A percentile compares a stretch with the other conserved stretches of the same genome.
Evolutionary conservation across 1,284 basidiomycete species (phyloP).

Genomic region (Apiotrichum sp.): DNA sequence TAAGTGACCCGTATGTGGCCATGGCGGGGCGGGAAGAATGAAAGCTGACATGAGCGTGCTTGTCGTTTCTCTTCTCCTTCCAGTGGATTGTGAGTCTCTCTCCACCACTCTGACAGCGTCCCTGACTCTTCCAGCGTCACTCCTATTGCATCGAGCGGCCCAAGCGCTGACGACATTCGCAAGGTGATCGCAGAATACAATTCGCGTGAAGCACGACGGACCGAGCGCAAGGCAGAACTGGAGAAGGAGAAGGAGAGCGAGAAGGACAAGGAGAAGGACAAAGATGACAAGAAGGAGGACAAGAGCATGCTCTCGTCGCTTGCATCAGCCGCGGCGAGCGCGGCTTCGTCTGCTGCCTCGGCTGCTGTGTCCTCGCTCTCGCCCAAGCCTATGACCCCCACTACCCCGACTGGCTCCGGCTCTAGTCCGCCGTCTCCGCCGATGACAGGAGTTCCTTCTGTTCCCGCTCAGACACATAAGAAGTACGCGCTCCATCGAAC

Average conservation of each 20-base stretch:
- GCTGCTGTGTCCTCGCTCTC: neutral
- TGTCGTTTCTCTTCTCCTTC: no score
- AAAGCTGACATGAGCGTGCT: no score
- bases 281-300: conserved; percentile 3
- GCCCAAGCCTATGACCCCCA: conserved; percentile 5
- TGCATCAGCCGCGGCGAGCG: neutral
- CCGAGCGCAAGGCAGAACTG: conserved; percentile 12
- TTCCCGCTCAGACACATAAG: conserved; percentile 29
- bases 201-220: conserved; percentile 31
- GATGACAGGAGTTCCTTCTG: conserved; percentile 12
- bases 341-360: neutral
- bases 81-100: conserved; percentile 22
- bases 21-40: neutral
- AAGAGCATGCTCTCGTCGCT: conserved; percentile 2
- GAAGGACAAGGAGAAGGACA: conserved; percentile 19
- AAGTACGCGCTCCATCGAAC: conserved; percentile 43
- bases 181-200: conserved; percentile 44
- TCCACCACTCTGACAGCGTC: no score
- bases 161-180: conserved; percentile 42
- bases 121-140: conserved; percentile 27
- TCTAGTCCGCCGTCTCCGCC: conserved; percentile 1
- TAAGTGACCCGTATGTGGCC: conserved; percentile 39
- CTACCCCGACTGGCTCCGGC: neutral
- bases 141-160: conserved; percentile 28
- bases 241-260: conserved; percentile 12